Evolutionary conservation across 164 flowering plant genomes (phyloP).

Genomic region (Annona cherimola): DNA sequence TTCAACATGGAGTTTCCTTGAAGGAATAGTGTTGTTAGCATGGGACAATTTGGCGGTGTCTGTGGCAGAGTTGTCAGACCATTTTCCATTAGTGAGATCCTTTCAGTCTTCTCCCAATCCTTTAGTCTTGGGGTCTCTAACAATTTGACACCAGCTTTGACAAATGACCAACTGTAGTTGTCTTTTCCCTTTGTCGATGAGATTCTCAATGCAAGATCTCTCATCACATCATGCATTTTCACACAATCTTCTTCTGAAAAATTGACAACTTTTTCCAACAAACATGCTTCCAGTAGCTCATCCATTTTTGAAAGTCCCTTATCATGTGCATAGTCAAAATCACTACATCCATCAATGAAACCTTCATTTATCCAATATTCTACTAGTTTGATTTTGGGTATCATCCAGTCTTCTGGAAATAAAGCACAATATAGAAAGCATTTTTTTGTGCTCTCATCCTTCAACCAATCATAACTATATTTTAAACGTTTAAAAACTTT

Average conservation of each 20-base stretch:
- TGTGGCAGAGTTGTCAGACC: neutral
- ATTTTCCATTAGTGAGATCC: slow-evolving; percentile 7
- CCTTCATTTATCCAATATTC: slow-evolving; percentile 3
- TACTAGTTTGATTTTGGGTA: neutral
- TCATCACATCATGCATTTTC: slow-evolving; percentile 4
- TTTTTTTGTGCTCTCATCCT: neutral
- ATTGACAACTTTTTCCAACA: neutral
- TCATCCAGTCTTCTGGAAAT: neutral
- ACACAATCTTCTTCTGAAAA: neutral
- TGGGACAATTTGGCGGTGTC: neutral
- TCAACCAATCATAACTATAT: slow-evolving; percentile 1
- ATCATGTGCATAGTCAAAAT: neutral
- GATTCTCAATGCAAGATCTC: slow-evolving; percentile 7
- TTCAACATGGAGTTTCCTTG: slow-evolving; percentile 2
- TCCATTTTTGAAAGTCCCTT: neutral
- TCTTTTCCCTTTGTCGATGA: neutral
- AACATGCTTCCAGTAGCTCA: neutral
- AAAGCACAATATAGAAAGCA: slow-evolving; percentile 4
- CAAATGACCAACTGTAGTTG: neutral
- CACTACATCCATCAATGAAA: neutral
- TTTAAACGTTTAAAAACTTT: slow-evolving; percentile 1
- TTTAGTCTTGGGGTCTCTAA: neutral
- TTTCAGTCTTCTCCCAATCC: slow-evolving; percentile 4
- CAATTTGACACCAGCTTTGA: neutral
- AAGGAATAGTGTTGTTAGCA: slow-evolving; percentile 11